Evolutionary conservation across 1,284 basidiomycete genomes (phyloP), one percentile per base, ranked within the genome.

Genomic region (Boletellus sp.): DNA sequence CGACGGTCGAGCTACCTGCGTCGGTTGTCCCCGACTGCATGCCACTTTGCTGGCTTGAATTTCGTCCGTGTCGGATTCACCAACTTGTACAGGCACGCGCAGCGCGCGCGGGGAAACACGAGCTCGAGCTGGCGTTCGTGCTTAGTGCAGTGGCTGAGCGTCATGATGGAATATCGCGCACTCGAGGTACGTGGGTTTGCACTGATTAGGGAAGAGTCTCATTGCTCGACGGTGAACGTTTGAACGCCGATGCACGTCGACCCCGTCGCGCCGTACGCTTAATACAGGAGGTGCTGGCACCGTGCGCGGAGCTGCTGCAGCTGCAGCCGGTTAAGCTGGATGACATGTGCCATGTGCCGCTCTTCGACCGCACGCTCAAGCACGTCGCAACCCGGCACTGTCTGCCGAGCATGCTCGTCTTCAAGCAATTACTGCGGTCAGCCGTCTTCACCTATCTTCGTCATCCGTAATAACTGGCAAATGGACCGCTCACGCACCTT

Each of bases 61-160:
- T 60, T 60, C 32, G 57, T 46, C 37, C 59, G 59, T 3, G 36
- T 56, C 14, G 61, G 73, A 14, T 71, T 80, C 35, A n/a, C n/a
- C n/a, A n/a, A n/a, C n/a, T n/a, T n/a, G n/a, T n/a, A n/a, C n/a
- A 64, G 57, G 21, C 64, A 65, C 37, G 67, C 69, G 45, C 54
- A 62, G 20, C 58, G 57, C 44, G 14, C 26, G 26, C 45, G 43
- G 23, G 40, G 64, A 16, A 43, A 37, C 10, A 65, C 59, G 25
- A 56, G 23, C 14, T 7, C 35, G 1, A 43, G 37, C 8, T n/a
- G n/a, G n/a, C n/a, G n/a, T n/a, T n/a, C n/a, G n/a, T n/a, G n/a
- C n/a, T 45, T 59, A 67, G 74, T 72, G 66, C 52, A 42, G 13
- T 57, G 52, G 48, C 37, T 53, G 38, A 16, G 13, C 20, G 23